Evolutionary conservation across 352 stramenopile genomes (phyloP), one percentile per base, ranked within the genome.

Genomic region (Phytophthora ramorum): DNA sequence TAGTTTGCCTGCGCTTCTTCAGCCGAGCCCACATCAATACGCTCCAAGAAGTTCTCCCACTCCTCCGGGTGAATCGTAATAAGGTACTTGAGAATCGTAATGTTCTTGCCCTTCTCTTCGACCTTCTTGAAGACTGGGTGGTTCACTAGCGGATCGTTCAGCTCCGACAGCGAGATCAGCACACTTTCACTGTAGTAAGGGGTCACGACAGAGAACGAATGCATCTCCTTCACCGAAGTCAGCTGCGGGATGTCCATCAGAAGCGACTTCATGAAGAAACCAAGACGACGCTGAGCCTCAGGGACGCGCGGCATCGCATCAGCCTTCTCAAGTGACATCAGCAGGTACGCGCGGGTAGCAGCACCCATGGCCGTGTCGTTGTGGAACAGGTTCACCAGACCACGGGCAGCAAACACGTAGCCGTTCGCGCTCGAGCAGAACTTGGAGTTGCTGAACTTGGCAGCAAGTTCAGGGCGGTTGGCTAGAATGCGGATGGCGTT

Each of bases 231-330:
- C 43, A 93, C 83, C 13, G 85, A 77, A 8, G 60, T 71, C 47
- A 93, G 61, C 58, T 91, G 79, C 35, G 85, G 85, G 53, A 93
- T 93, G 37, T 91, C 79, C 85, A 93, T 93, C 43, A 89, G 47
- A 46, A 93, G 71, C 22, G 82, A 91, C 47, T 91, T 90, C 78
- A 93, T 86, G 52, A 93, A 93, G 58, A 92, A 93, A 52, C 82
- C 82, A 57, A 93, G 73, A 65, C 85, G 85, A 71, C 85, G 85
- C 44, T 91, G 79, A 12, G 85, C 85, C 61, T 93, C 85, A 28
- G 81, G 74, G 3, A 85, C 78, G 16, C 85, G 81, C 2, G 85
- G 85, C 83, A 93, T 91, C 3, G 85, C 85, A 43, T 93, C 83
- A 4, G 60, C 60, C 46, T 87, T 85, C 30, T 91, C 82, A 12